Evolutionary conservation across 2,329 filamentous ascomycete species (phyloP), one percentile per base, ranked within the genome.

Genomic region (Elsinoe fawcettii): DNA sequence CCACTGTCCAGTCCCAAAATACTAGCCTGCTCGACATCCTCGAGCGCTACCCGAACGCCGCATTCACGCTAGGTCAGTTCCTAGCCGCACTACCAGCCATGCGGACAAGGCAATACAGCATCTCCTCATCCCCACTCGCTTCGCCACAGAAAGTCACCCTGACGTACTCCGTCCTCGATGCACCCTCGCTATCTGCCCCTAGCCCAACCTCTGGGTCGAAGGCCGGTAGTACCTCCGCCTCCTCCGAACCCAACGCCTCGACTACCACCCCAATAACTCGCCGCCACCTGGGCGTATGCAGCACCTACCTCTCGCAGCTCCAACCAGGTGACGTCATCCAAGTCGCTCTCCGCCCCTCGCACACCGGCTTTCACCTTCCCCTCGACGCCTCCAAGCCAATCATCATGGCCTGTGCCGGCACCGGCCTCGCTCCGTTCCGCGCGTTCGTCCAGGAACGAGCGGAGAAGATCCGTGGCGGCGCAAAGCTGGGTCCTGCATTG

Each of bases 361-460:
- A 74, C 54, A 66, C 70, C 41, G 68, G 69, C 9, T 77, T 77
- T 68, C 74, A 74, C 46, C 66, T 75, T 0, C 75, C 75, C 5
- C 67, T 71, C 44, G 71, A 74, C 59, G 61, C 66, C 1, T 69
- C 69, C 5, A 64, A 63, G 2, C 74, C 74, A 0, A 65, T 76
- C 39, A 96, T 99, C 79, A 96, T 99, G 92, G 93, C 93, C 8
- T 93, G 93, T 72, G 86, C 97, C n/a, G 93, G 93, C 62, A 99
- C 93, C 0, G 93, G 93, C 69, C 85, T 99, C 20, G 93, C 93
- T 1, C 93, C 93, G n/a, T 99, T 99, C 89, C 90, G 93, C 63
- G 93, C 93, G 60, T 99, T 99, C 69, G 87, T 97, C 47, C 93
- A 99, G 76, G 93, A 99, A 77, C 92, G 93, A 58, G 69, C 69